Evolutionary conservation across 2,329 filamentous ascomycete species (phyloP).

Genomic region (Didymella arachidicola): DNA sequence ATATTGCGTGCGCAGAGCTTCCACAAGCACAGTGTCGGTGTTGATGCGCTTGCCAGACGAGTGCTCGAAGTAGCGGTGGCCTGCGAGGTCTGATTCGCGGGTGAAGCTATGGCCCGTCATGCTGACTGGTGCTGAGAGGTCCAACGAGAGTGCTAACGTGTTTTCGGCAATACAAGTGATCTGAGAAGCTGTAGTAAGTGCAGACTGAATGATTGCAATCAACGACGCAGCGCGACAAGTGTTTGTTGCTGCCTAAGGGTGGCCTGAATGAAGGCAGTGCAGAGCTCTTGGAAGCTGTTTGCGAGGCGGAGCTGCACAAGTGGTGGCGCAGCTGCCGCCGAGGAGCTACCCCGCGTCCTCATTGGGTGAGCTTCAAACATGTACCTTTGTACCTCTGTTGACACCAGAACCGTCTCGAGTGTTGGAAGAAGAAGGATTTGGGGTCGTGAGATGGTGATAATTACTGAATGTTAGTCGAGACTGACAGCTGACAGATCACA

Average conservation of each 20-base stretch:
- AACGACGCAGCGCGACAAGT: neutral
- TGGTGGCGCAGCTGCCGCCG: slow-evolving; percentile 17
- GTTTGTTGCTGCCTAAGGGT: slow-evolving; percentile 16
- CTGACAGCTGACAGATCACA: neutral
- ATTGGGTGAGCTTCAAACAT: slow-evolving; percentile 7
- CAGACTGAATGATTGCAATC: neutral
- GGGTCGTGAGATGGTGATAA: neutral
- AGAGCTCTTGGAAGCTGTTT: slow-evolving; percentile 19
- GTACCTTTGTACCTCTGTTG: neutral
- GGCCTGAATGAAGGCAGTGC: slow-evolving; percentile 19
- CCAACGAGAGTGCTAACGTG: slow-evolving; percentile 4
- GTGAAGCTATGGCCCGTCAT: slow-evolving; percentile 42
- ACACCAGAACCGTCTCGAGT: slow-evolving; percentile 1
- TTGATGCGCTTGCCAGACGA: slow-evolving; percentile 53
- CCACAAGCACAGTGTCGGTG: slow-evolving; percentile 55
- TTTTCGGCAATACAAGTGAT: neutral
- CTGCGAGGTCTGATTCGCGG: slow-evolving; percentile 47
- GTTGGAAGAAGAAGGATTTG: neutral
- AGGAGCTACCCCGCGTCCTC: slow-evolving; percentile 14
- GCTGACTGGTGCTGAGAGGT: slow-evolving; percentile 6
- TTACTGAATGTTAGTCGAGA: neutral
- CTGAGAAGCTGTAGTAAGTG: slow-evolving; percentile 7
- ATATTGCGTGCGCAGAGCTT: slow-evolving; percentile 56
- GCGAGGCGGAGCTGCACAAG: slow-evolving; percentile 6
- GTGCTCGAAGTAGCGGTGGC: slow-evolving; percentile 55